Base-by-base conservation (phyloP, 2,329 filamentous ascomycete species). In the Coniochaeta sp. region DNA sequence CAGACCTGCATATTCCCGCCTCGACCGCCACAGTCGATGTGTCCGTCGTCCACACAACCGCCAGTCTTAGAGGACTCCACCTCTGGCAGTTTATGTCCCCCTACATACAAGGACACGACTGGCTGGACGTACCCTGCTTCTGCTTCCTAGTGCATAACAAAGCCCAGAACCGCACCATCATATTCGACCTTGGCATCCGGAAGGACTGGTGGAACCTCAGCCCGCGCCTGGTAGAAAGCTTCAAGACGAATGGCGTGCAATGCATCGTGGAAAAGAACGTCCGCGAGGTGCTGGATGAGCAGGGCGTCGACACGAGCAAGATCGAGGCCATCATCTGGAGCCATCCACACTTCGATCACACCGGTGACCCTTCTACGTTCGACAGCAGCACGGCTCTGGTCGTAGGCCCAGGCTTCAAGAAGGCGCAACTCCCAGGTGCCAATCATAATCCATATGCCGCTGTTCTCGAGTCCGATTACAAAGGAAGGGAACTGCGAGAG, bases 31-130 rank as follows among this genome's bases (percentile, higher is more conserved):
- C 60, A 2, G 65, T 68, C 24, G 52, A 62, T 32, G 61, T 68
- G 20, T 65, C 61, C 24, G 66, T 68, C 56, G 62, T 69, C 50
- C 56, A 68, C 55, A 65, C 61, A 1, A 61, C 56, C 3, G 54
- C 57, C 18, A 56, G 48, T 0, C 52, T 68, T 4, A 57, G 49
- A 4, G 65, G 60, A 10, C 50, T 62, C 18, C 38, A 38, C 3
- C 27, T 59, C 1, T 46, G 22, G 8, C 8, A 53, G 14, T 64
- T 69, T 50, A 14, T 66, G 7, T 6, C 22, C 6, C 42, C 42
- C 22, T 28, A 52, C 6, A 61, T 67, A 32, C 24, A 49, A 2
- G 66, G 66, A 2, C 61, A 66, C 52, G 60, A 65, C 12, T 63
- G 56, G 32, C 49, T 68, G 9, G 57, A 55, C 6, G 58, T 42